These are phyloP conservation scores for Cyclotella cryptica DNA, from an alignment of 108 stramenopile species.

Conservation along the genomic window DNA sequence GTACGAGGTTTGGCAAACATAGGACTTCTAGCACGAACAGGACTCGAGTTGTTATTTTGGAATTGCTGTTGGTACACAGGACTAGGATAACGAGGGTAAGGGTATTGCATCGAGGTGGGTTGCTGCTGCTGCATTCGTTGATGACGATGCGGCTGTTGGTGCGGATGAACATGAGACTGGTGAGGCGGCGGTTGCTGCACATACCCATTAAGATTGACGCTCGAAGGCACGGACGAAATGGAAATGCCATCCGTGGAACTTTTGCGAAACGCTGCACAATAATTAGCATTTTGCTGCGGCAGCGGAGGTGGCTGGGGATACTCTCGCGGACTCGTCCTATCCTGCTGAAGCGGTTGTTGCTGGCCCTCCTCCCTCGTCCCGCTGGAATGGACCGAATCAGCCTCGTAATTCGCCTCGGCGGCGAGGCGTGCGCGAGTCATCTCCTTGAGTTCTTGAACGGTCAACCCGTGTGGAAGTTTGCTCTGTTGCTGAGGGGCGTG, in stretches of 20 bases:
- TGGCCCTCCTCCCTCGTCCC: not conserved
- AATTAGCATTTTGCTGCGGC: not conserved
- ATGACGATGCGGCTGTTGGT: conserved; percentile 1
- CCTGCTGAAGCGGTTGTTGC: conserved; percentile 7
- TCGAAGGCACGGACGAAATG: not conserved
- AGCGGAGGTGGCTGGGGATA: conserved; percentile 2
- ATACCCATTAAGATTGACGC: conserved; percentile 15
- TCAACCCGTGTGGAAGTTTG: conserved; percentile 90
- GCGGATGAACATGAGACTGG: not conserved
- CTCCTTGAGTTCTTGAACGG: conserved; percentile 93
- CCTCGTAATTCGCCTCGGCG: conserved; percentile 61
- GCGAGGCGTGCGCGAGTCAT: conserved; percentile 91
- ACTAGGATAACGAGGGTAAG: conserved; percentile 47
- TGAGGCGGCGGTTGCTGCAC: conserved; percentile 13
- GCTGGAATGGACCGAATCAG: not conserved
- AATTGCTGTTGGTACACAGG: conserved; percentile 38
- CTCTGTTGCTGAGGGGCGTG: conserved; percentile 19
- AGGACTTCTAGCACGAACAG: conserved; percentile 18
- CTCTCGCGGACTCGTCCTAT: not conserved
- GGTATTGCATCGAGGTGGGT: conserved; percentile 5
- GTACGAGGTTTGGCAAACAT: conserved; percentile 15
- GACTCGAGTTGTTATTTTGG: conserved; percentile 4
- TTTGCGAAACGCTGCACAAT: conserved; percentile 1
- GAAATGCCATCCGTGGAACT: conserved; percentile 12
- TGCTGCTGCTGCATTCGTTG: conserved; percentile 2